phyloP scores from a whole-genome alignment of 2,329 filamentous ascomycete species.

The Xylaria sp. region DNA sequence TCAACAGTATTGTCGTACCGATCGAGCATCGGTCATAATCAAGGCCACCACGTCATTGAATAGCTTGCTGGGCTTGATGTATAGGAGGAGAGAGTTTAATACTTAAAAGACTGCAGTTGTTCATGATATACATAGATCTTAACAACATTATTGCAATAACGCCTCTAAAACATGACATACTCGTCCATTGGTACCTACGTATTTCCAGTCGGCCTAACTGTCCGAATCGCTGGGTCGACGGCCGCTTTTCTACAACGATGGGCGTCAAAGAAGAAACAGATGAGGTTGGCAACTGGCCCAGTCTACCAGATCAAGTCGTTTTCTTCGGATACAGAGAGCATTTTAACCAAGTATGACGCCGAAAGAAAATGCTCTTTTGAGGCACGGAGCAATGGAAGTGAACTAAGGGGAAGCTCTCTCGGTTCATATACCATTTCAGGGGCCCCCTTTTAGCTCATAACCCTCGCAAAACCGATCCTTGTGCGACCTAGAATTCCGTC shows the following conservation, averaged over 20 bases:
- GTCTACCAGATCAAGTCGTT: background rate
- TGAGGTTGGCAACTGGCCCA: background rate
- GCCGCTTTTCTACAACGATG: background rate
- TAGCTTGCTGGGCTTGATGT: background rate
- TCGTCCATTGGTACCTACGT: constrained; percentile 6
- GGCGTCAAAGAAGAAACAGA: background rate
- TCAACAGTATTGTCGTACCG: background rate
- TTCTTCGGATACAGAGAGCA: background rate
- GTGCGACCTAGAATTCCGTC: too few relatives aligned
- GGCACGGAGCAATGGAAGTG: background rate
- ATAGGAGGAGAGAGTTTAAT: background rate
- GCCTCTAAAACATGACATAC: constrained; percentile 1
- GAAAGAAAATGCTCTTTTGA: background rate
- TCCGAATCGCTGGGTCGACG: constrained; percentile 3
- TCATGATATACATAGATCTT: background rate
- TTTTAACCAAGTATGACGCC: background rate
- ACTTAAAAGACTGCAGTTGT: background rate
- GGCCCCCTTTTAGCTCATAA: background rate
- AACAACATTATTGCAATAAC: background rate
- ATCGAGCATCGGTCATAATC: background rate
- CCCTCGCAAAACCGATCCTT: background rate
- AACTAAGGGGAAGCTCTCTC: background rate
- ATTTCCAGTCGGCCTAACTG: constrained; percentile 1
- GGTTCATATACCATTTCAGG: background rate
- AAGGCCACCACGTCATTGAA: background rate